Evolutionary conservation across 495 filamentous ascomycete genomes (phyloP), one percentile per base, ranked within the genome.

Genomic region (Darksidea phi): DNA sequence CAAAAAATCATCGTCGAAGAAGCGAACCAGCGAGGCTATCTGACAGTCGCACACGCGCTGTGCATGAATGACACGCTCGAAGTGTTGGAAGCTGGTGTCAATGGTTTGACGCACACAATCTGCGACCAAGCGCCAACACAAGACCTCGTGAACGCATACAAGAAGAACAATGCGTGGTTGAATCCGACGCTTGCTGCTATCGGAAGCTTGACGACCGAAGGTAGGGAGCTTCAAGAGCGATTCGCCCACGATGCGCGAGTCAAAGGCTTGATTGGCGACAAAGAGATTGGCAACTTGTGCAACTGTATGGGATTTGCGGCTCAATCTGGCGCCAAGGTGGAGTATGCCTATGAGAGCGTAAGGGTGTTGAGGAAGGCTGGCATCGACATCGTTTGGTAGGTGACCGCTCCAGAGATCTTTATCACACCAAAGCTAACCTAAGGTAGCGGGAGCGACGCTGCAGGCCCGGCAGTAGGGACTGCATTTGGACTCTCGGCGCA

Each of bases 261-360:
- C 12, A 23, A 62, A 53, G 46, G 54, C n/a, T 43, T 67, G 24
- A 50, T 75, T n/a, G 68, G 54, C 0, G 61, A 71, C 57, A 48
- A 55, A 46, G 67, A 63, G 48, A 48, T 50, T n/a, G 58, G 57
- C 11, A 50, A 56, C 7, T 49, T 74, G 61, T 71, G 70, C 37
- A 34, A 24, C 41, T 74, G 72, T 46, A 73, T 74, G 71, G 51
- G 38, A 0, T 57, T 74, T 34, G 61, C 62, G 18, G 61, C 53
- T 10, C 36, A 50, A 18, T 59, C 49, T 0, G 56, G 38, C 0
- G 28, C 28, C 4, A 70, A 59, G 49, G 63, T 66, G 0, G 59
- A 71, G 50, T 46, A 74, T 60, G 68, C 70, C 12, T 74, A 70
- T 55, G 70, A 75, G 49, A 71, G 56, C 28, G 71, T 75, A 36